A percentile compares a stretch with the other conserved stretches of the same genome.
Evolutionary conservation across 1,284 basidiomycete species (phyloP).

Genomic region (Rhodotorula sp.): DNA sequence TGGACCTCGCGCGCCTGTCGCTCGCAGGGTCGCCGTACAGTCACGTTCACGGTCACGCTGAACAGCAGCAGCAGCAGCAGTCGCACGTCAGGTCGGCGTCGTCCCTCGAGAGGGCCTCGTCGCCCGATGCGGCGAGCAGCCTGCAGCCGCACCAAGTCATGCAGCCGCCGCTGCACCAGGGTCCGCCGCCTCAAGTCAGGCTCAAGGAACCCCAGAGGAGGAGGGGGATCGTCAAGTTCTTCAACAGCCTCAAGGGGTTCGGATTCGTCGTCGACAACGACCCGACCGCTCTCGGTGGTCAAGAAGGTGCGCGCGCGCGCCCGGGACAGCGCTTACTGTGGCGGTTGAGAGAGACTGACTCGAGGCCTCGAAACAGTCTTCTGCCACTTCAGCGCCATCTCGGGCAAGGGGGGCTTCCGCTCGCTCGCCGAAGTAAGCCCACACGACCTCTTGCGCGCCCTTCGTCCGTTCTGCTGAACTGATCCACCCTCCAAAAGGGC

Average conservation of each 20-base stretch:
- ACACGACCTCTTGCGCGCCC: not conserved
- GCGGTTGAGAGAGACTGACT: not conserved
- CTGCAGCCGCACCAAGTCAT: constrained; percentile 33
- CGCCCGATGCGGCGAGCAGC: not conserved
- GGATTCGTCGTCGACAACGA: constrained; percentile 45
- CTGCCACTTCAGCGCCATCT: constrained; percentile 44
- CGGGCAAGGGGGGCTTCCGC: constrained; percentile 43
- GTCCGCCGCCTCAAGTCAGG: constrained; percentile 30
- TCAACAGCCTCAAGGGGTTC: constrained; percentile 43
- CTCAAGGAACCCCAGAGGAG: constrained; percentile 32
- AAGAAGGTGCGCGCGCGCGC: constrained; percentile 39
- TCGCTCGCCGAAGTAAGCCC: constrained; percentile 43
- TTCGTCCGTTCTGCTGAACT: not conserved
- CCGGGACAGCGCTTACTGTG: too few species aligned
- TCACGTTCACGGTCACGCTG: not conserved
- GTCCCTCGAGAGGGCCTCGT: not conserved
- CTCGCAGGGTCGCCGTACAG: constrained; percentile 6
- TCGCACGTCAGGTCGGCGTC: not conserved
- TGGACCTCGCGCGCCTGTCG: constrained; percentile 20
- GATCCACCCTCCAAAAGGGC: constrained; percentile 16
- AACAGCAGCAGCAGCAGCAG: not conserved
- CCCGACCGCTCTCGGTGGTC: constrained; percentile 43
- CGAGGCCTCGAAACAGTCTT: constrained; percentile 33
- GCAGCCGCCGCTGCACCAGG: constrained; percentile 30
- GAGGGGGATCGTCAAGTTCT: constrained; percentile 39